These are phyloP conservation scores for Cryphonectria japonica DNA, from an alignment of 2,329 filamentous ascomycete genomes.

Conservation along the genomic window DNA sequence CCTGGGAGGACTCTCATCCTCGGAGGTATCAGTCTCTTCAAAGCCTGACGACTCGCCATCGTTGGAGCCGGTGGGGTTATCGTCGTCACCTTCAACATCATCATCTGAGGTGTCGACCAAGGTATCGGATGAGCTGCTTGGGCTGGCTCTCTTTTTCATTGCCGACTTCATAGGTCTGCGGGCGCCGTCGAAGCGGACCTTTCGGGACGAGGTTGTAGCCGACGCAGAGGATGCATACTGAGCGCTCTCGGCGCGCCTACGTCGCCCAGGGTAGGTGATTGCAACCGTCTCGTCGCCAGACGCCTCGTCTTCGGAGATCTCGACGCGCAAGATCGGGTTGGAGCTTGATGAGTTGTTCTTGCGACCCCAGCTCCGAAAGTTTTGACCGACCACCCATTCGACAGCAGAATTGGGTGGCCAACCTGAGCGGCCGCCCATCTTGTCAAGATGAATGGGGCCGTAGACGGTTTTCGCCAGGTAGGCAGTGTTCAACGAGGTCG, in stretches of 20 bases:
- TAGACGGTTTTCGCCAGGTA: not conserved
- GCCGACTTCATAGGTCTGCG: constrained; percentile 41
- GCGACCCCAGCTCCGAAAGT: constrained; percentile 32
- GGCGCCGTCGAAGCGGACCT: constrained; percentile 47
- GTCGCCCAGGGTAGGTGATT: constrained; percentile 52
- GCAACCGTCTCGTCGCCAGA: constrained; percentile 52
- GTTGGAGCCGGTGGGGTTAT: constrained; percentile 18
- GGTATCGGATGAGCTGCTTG: constrained; percentile 27
- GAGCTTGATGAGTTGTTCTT: constrained; percentile 20
- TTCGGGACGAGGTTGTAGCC: constrained; percentile 38
- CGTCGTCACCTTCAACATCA: not conserved
- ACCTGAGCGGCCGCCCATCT: constrained; percentile 20
- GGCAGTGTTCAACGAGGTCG: not conserved
- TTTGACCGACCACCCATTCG: constrained; percentile 47
- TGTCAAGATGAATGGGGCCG: not conserved
- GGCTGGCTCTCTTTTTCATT: constrained; percentile 39
- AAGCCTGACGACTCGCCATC: constrained; percentile 26
- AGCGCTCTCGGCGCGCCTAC: constrained; percentile 12
- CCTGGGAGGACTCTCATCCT: constrained; percentile 12
- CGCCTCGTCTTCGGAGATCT: constrained; percentile 56
- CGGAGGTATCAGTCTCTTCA: constrained; percentile 26
- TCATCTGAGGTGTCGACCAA: constrained; percentile 33
- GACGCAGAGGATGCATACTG: not conserved
- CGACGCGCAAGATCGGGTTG: constrained; percentile 43
- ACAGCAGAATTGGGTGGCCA: constrained; percentile 44